phyloP scores from a whole-genome alignment of 148 eudicot genomes.

The Persicaria tinctoria region DNA sequence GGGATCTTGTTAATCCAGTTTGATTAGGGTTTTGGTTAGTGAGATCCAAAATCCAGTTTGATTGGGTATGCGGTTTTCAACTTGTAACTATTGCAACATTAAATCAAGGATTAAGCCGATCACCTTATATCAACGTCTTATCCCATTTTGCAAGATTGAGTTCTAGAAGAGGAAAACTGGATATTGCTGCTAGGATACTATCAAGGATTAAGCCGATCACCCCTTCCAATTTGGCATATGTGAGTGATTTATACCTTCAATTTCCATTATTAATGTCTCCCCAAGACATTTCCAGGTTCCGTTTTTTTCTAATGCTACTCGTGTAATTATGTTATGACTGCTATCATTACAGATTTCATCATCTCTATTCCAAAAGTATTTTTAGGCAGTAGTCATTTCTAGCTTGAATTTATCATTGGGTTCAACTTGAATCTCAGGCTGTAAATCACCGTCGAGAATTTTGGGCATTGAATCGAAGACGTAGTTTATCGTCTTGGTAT shows the following conservation, averaged over 20 bases:
- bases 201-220: conserved; percentile 15
- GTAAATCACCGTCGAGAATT: background rate
- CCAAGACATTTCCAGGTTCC: background rate
- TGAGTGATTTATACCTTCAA: conserved; percentile 11
- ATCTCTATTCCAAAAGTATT: background rate
- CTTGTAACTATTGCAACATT: too few relatives aligned
- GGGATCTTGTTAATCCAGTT: too few relatives aligned
- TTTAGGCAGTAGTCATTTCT: background rate
- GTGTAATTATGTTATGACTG: conserved; percentile 9
- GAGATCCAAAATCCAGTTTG: too few relatives aligned
- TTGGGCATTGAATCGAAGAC: conserved; percentile 10
- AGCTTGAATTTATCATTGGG: background rate
- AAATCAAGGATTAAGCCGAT: background rate
- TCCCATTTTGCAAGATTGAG: conserved; percentile 5
- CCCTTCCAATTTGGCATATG: conserved; percentile 17
- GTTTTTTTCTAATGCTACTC: background rate
- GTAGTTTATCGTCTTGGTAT: conserved; percentile 5
- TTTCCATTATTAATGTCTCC: background rate
- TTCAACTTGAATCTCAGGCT: conserved; percentile 16
- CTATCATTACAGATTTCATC: background rate
- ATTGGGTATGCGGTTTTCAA: too few relatives aligned
- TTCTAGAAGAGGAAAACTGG: conserved; percentile 7
- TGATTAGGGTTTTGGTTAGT: too few relatives aligned
- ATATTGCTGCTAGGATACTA: conserved; percentile 11
- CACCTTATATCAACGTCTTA: background rate